Evolutionary conservation across 805 yeast genomes (phyloP), one percentile per base, ranked within the genome.

Genomic region (Candida nemodendra): DNA sequence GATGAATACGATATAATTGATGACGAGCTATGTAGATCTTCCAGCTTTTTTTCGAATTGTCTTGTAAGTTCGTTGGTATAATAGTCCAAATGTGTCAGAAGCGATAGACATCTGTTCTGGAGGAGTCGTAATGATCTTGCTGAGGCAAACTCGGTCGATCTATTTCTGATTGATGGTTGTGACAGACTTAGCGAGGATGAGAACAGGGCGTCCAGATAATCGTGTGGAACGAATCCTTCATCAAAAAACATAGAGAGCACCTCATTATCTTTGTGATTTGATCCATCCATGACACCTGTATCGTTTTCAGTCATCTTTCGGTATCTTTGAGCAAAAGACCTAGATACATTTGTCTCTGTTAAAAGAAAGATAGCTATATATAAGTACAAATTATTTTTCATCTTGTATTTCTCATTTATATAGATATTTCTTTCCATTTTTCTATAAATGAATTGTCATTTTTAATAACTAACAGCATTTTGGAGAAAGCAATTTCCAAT

Each of bases 181-280:
- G 41, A 27, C 27, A 43, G 43, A 30, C 51, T 49, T 6, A 68
- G 44, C 3, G 71, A 64, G 14, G 71, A 59, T 32, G 74, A 65
- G 42, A 78, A 70, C 12, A 83, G 60, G 2, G 84, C 79, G 54
- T 84, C 86, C 14, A 84, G 70, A 50, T 74, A 84, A 27, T 76
- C 76, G 38, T 76, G 74, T 1, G 88, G 84, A 13, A 73, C 76
- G 53, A 82, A 83, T 18, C 74, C 76, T 15, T 72, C 75, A 45
- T 82, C 86, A 44, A 81, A 79, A 64, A 84, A 84, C 79, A 83
- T 81, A 9, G 77, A 62, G 3, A 82, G 58, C 1, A 81, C 68
- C 12, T 76, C 75, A 37, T 62, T 61, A 25, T 59, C 54, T 33
- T 41, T 31, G 23, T 30, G 2, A 27, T 26, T 36, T 23, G 50